These are phyloP conservation scores for Russula ochroleuca DNA, from an alignment of 768 basidiomycete species.

Conservation along the genomic window DNA sequence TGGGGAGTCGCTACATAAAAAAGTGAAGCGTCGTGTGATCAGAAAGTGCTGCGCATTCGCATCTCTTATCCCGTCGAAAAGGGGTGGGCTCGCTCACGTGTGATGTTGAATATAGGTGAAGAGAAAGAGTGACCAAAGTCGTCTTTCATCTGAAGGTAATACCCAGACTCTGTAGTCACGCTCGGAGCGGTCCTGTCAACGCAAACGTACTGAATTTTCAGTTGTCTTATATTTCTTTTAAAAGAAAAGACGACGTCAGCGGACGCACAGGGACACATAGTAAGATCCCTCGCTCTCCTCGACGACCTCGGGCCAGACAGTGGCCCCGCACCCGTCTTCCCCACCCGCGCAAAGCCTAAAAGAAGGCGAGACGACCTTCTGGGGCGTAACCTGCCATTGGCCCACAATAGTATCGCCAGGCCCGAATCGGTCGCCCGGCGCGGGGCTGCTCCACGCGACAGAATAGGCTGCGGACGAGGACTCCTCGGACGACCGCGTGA, in stretches of 20 bases:
- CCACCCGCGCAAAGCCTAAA: conserved; percentile 35
- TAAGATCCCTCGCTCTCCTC: conserved; percentile 31
- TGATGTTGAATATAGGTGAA: conserved; percentile 35
- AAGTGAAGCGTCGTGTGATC: neutral
- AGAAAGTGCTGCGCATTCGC: neutral
- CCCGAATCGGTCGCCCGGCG: conserved; percentile 30
- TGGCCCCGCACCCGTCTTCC: conserved; percentile 28
- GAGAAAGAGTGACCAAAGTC: conserved; percentile 30
- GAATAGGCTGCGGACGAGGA: neutral
- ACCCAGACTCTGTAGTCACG: conserved; percentile 28
- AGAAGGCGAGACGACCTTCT: conserved; percentile 34
- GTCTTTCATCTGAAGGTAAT: conserved; percentile 34
- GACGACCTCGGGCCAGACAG: conserved; percentile 33
- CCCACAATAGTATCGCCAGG: conserved; percentile 35
- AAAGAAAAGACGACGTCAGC: neutral
- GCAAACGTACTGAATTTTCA: neutral
- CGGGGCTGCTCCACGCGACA: conserved; percentile 34
- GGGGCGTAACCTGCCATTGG: conserved; percentile 31
- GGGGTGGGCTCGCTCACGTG: conserved; percentile 27
- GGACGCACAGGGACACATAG: conserved; percentile 28
- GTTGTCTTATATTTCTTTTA: neutral
- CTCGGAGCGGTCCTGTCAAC: conserved; percentile 30
- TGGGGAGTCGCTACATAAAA: conserved; percentile 7
- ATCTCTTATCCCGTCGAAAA: neutral
- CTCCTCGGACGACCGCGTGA: conserved; percentile 2